Conservation (phyloP, 169 alveolate species). For the Plasmodium cynomolgi region DNA sequence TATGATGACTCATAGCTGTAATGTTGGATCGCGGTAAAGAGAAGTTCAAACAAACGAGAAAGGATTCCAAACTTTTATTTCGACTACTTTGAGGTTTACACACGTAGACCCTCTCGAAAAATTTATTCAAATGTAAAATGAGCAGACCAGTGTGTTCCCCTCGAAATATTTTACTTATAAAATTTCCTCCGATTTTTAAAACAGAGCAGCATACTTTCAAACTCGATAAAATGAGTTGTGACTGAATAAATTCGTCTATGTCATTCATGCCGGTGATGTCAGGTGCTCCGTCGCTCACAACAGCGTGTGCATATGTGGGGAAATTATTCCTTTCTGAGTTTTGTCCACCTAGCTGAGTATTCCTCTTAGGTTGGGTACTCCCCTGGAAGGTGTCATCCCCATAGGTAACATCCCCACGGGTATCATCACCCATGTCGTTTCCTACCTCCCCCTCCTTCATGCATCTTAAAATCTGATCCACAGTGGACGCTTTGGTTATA, state of each 20-base stretch:
- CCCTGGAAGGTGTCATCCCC: background rate
- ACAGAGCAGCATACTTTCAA: constrained; percentile 90
- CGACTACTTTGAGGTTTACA: constrained; percentile 92
- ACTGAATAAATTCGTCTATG: constrained; percentile 93
- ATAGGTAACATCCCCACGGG: background rate
- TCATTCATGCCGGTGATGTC: constrained; percentile 98
- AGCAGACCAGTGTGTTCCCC: constrained; percentile 93
- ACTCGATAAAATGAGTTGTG: constrained; percentile 95
- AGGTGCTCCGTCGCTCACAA: constrained; percentile 99
- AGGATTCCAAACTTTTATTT: constrained; percentile 90
- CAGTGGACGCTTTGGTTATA: constrained; percentile 94
- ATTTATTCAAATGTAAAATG: constrained; percentile 80
- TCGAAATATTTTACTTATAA: constrained; percentile 96
- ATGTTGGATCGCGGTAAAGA: constrained; percentile 35
- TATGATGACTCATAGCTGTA: constrained; percentile 13
- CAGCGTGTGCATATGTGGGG: constrained; percentile 90
- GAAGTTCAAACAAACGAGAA: constrained; percentile 88
- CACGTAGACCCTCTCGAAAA: constrained; percentile 86
- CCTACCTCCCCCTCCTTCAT: constrained; percentile 86
- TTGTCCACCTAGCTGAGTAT: background rate
- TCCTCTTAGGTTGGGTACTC: background rate
- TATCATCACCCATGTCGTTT: constrained; percentile 72
- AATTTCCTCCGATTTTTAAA: constrained; percentile 94
- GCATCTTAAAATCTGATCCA: constrained; percentile 84
- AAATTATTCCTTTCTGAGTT: constrained; percentile 26